Conservation (phyloP, 2,329 filamentous ascomycete genomes). For the Lachnellula arida region DNA sequence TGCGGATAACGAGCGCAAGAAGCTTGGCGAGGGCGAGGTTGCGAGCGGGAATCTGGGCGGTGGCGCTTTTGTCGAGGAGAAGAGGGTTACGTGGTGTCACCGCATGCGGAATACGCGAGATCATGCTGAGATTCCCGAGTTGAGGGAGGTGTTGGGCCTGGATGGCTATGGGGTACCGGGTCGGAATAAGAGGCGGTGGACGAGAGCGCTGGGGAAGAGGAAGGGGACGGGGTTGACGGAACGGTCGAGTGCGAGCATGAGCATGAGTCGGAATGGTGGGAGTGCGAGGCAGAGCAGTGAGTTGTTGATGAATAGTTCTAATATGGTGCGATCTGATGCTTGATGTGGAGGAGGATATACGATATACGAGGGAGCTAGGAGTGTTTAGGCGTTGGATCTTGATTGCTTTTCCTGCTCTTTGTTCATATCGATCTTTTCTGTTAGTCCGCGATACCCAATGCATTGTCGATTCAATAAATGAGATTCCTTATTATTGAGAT, state of each 20-base stretch:
- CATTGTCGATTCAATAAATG: too few relatives aligned
- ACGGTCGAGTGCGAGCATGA: not conserved
- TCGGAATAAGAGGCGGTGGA: conserved; percentile 28
- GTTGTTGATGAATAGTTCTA: not conserved
- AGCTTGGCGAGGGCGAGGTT: conserved; percentile 12
- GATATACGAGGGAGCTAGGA: too few relatives aligned
- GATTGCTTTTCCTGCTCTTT: too few relatives aligned
- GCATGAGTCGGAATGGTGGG: not conserved
- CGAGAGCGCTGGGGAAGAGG: not conserved
- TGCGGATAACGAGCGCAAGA: conserved; percentile 4
- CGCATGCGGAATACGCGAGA: conserved; percentile 76
- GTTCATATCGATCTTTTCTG: too few relatives aligned
- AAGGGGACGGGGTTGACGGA: not conserved
- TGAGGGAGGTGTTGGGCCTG: conserved; percentile 59
- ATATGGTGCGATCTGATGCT: not conserved
- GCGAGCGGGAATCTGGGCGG: conserved; percentile 12
- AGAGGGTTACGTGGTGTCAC: conserved; percentile 72
- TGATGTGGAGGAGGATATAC: too few relatives aligned
- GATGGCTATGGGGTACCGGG: conserved; percentile 38
- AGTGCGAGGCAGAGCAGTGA: not conserved
- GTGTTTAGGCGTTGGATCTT: too few relatives aligned
- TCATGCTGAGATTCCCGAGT: conserved; percentile 65
- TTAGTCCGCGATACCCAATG: too few relatives aligned
- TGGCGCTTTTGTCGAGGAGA: conserved; percentile 40
- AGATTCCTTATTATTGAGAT: too few relatives aligned